phyloP scores from a whole-genome alignment of 108 stramenopile genomes.

The Cylindrotheca closterium region DNA sequence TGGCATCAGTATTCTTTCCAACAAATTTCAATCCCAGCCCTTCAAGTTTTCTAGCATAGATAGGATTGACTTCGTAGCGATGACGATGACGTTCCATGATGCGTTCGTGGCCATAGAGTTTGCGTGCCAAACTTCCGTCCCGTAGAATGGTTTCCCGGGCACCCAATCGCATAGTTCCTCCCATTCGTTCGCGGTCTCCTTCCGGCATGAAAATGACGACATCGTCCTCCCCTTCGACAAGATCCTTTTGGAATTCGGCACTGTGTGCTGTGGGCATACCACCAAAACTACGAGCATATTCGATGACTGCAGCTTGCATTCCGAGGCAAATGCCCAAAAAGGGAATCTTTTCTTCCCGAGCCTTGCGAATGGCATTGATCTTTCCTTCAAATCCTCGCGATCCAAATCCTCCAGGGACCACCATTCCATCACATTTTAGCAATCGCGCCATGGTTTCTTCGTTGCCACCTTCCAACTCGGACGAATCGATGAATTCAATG shows the following conservation, averaged over 20 bases:
- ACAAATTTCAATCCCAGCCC: constrained; percentile 91
- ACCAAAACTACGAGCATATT: constrained; percentile 89
- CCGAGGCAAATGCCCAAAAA: constrained; percentile 96
- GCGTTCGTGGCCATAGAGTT: constrained; percentile 32
- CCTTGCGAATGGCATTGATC: constrained; percentile 83
- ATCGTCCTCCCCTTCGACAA: constrained; percentile 26
- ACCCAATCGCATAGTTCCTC: constrained; percentile 99
- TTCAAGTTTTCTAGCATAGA: constrained; percentile 73
- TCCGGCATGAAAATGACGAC: constrained; percentile 99
- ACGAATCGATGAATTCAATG: constrained; percentile 93
- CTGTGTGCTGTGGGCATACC: constrained; percentile 82
- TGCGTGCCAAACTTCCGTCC: constrained; percentile 42
- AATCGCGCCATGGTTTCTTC: constrained; percentile 67
- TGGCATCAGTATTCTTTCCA: constrained; percentile 81
- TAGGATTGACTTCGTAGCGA: constrained; percentile 99
- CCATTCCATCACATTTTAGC: constrained; percentile 65
- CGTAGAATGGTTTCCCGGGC: constrained; percentile 83
- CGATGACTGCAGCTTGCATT: constrained; percentile 97
- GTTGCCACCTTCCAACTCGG: constrained; percentile 70
- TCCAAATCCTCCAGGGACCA: constrained; percentile 98
- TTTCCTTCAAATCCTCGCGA: constrained; percentile 87
- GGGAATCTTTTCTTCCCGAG: constrained; percentile 76
- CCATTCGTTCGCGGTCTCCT: constrained; percentile 91
- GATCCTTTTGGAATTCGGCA: constrained; percentile 87
- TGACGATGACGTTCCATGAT: constrained; percentile 96